These are phyloP conservation scores for Tuctoria greenei DNA, from an alignment of 176 grass and related monocot species.

Conservation along the genomic window DNA sequence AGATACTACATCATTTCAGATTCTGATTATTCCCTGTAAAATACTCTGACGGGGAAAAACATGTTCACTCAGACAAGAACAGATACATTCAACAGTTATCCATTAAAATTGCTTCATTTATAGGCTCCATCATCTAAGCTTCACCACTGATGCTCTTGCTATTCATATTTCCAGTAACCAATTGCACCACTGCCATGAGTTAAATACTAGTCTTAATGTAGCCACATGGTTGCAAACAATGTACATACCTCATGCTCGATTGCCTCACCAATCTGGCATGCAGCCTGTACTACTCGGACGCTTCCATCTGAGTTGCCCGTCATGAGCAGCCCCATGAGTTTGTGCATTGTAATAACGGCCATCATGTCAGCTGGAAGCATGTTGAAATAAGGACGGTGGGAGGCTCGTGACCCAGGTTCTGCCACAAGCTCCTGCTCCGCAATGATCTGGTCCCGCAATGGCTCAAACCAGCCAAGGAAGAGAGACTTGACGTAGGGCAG, in stretches of 20 bases:
- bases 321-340: constrained; percentile 95
- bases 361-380: constrained; percentile 85
- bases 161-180: not conserved
- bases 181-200: not conserved
- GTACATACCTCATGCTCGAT: constrained; percentile 82
- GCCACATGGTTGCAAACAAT: not conserved
- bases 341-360: constrained; percentile 99
- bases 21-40: not conserved
- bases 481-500: constrained; percentile 91
- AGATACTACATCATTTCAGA: not conserved
- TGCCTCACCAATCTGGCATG: constrained; percentile 60
- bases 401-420: not conserved
- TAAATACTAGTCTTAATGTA: constrained; percentile 20
- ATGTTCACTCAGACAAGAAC: not conserved
- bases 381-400: constrained; percentile 46
- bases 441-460: constrained; percentile 64
- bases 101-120: not conserved
- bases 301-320: constrained; percentile 55
- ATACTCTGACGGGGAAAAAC: not conserved
- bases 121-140: not conserved
- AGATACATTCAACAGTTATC: not conserved
- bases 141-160: not conserved
- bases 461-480: constrained; percentile 93
- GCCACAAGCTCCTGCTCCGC: constrained; percentile 59
- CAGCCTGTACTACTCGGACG: constrained; percentile 69